Base-by-base conservation (phyloP, 768 basidiomycete genomes). In the Kwoniella sp. region DNA sequence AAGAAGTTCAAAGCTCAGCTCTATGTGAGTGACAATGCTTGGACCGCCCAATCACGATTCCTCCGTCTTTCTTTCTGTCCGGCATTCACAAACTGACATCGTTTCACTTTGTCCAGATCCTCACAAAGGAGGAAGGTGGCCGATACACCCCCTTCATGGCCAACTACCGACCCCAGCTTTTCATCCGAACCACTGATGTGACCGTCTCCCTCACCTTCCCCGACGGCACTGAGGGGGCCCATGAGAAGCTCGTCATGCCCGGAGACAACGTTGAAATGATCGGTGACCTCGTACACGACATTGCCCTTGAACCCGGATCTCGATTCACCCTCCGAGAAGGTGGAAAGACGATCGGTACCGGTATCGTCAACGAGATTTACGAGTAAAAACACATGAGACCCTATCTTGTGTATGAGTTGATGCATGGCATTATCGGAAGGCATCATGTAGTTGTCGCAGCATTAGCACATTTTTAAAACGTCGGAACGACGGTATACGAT, bases 181-280 rank as follows among this genome's bases (percentile, higher is more conserved):
- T 92, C 86, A 83, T 95, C 74, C 91, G 94, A 60, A 98, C 96
- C 17, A 90, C 93, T 62, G 93, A 99, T 77, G 87, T 97, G 68
- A 96, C 94, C 22, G 88, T 88, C 51, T 80, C 84, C 12, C 82
- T 99, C 47, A 87, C 85, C 12, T 97, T 93, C 88, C 92, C 94
- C 12, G 87, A 88, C 37, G 92, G 86, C 47, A 92, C 90, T 1
- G 81, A 85, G 22, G 88, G 89, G 69, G 86, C 90, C 19, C 85
- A 86, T 58, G 90, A 92, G 74, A 94, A 91, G 81, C 93, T 95
- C 89, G 92, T 97, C 70, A 94, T 96, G 91, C 95, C 95, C 53
- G 95, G 95, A 65, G 95, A 98, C 83, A 95, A 95, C 74, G 88
- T 98, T 58, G 93, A 96, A 82, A 88, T 98, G 84, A 84, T 91